These are phyloP conservation scores for Hericium coralloides DNA, from an alignment of 768 basidiomycete genomes.

Conservation along the genomic window DNA sequence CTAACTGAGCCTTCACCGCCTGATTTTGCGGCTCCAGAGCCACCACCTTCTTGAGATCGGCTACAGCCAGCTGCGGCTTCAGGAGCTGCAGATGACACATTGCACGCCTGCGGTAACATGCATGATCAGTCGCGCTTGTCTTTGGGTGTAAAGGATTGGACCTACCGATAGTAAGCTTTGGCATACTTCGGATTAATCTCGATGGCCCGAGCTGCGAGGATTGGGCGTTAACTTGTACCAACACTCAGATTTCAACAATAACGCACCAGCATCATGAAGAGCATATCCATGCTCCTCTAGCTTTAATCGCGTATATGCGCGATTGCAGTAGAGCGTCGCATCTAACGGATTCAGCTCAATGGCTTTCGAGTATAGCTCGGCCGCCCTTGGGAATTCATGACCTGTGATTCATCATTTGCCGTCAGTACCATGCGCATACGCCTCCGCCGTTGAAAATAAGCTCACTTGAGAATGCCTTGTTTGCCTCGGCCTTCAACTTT, in stretches of 20 bases:
- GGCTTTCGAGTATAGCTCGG: constrained; percentile 72
- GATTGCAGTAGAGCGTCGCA: constrained; percentile 88
- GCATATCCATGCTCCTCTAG: constrained; percentile 93
- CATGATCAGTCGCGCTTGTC: neutral
- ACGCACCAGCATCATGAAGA: constrained; percentile 76
- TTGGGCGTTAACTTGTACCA: neutral
- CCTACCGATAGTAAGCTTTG: constrained; percentile 82
- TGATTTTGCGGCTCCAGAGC: constrained; percentile 82
- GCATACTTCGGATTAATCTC: constrained; percentile 81
- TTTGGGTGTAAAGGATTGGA: neutral
- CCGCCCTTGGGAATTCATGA: constrained; percentile 71
- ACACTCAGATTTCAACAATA: neutral
- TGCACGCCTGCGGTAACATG: constrained; percentile 54
- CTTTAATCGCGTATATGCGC: constrained; percentile 88
- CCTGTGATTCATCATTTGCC: constrained; percentile 26
- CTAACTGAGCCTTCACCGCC: constrained; percentile 68
- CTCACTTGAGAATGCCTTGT: constrained; percentile 76
- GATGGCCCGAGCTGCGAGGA: constrained; percentile 64
- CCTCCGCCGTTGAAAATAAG: constrained; percentile 4
- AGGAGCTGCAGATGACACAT: constrained; percentile 86
- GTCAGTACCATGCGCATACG: neutral
- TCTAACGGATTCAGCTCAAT: constrained; percentile 85
- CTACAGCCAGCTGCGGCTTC: constrained; percentile 77
- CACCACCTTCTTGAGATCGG: constrained; percentile 82
- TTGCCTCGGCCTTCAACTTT: constrained; percentile 75